Base-by-base conservation (phyloP, 177 flowering plant species). In the Tripterygium wilfordii region DNA sequence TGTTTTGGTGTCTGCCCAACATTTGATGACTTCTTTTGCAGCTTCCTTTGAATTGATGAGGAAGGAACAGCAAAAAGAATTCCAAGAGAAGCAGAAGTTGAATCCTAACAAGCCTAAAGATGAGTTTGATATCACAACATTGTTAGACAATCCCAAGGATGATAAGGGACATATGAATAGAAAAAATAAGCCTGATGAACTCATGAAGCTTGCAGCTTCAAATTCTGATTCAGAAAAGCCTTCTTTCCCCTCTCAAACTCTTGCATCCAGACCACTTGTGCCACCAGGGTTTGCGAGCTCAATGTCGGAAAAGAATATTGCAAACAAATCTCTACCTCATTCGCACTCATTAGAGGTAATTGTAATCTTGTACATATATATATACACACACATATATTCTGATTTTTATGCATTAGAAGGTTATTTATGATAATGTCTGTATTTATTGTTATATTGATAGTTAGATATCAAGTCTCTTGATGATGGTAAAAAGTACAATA, bases 1-100 rank as follows among this genome's bases (percentile, higher is more conserved):
- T n/a, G n/a, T n/a, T n/a, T n/a, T n/a, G n/a, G n/a, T n/a, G n/a
- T n/a, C n/a, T n/a, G n/a, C n/a, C n/a, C n/a, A n/a, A n/a, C n/a
- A n/a, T 32, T 19, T 41, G 8, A n/a, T n/a, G n/a, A n/a, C n/a
- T n/a, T n/a, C n/a, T n/a, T n/a, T n/a, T 22, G 60, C 69, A 92
- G 99, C 80, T 65, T 78, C 90, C 23, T 94, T 94, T 77, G 97
- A 94, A 71, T 53, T 76, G 65, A 76, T 86, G 82, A 76, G 99
- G 72, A 94, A 86, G 74, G 96, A 89, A 59, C 89, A 81, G 37
- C 86, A 77, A 1, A 79, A 77, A 58, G 63, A 70, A 48, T 64
- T 77, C 25, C 87, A 83, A 58, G 92, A 83, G 64, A 82, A 77
- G 73, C 84, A 68, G 39, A 80, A 76, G 30, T 45, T 54, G n/a